These are phyloP conservation scores for Cladosporium phlei DNA, from an alignment of 2,329 filamentous ascomycete species.

Conservation along the genomic window DNA sequence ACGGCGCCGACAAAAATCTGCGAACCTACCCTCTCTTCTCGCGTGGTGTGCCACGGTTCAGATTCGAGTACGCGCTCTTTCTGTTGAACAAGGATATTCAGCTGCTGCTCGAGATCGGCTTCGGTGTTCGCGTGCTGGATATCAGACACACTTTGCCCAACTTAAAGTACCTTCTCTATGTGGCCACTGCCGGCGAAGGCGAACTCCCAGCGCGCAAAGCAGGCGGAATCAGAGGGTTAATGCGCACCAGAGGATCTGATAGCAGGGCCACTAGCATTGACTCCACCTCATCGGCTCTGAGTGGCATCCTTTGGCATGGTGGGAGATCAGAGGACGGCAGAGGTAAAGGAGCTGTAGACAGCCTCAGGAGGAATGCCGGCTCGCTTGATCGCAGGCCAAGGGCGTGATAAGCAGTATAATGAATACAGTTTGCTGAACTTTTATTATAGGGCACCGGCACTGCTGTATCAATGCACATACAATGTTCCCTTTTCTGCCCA, in stretches of 20 bases:
- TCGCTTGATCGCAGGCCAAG: conserved; percentile 2
- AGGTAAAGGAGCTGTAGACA: conserved; percentile 27
- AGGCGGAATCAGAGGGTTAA: conserved; percentile 48
- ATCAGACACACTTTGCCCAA: conserved; percentile 90
- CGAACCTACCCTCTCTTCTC: conserved; percentile 73
- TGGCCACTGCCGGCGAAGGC: conserved; percentile 73
- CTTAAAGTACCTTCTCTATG: conserved; percentile 84
- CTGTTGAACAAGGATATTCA: conserved; percentile 96
- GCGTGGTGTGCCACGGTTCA: conserved; percentile 65
- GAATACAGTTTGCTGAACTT: too few species aligned
- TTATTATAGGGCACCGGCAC: too few species aligned
- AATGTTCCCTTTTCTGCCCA: conserved; percentile 3
- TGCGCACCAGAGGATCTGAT: conserved; percentile 20
- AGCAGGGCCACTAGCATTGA: conserved; percentile 22
- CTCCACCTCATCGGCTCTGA: conserved; percentile 22
- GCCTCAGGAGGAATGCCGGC: conserved; percentile 19
- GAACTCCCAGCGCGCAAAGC: conserved; percentile 54
- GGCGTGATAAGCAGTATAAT: too few species aligned
- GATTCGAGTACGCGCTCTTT: conserved; percentile 95
- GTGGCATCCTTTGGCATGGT: conserved; percentile 20
- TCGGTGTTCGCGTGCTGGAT: conserved; percentile 76
- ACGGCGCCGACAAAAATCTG: conserved; percentile 21
- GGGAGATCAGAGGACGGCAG: conserved; percentile 15
- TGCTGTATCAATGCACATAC: too few species aligned
- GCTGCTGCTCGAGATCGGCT: conserved; percentile 53